phyloP scores from a whole-genome alignment of 1,284 basidiomycete species.

The Ceratobasidium sp. region DNA sequence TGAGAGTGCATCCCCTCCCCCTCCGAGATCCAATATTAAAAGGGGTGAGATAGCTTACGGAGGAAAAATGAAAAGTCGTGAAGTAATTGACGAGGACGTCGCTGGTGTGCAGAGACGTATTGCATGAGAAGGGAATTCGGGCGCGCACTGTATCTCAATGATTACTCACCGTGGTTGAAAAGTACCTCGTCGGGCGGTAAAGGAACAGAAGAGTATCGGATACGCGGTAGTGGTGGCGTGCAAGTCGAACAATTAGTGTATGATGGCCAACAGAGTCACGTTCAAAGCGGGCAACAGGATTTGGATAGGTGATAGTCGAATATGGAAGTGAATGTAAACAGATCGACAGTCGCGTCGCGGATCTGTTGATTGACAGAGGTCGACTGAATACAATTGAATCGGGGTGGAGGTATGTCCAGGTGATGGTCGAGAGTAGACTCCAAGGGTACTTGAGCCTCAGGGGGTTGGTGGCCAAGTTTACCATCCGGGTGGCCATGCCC shows the following conservation, averaged over 20 bases:
- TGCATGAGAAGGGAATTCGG: not conserved
- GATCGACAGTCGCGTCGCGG: not conserved
- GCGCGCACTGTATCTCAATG: not conserved
- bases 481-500: conserved; percentile 30
- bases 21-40: too few species aligned
- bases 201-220: not conserved
- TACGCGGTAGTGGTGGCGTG: not conserved
- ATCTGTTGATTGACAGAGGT: not conserved
- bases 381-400: not conserved
- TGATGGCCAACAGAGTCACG: not conserved
- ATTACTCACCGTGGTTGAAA: conserved; percentile 5
- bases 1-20: too few species aligned
- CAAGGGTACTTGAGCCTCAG: too few species aligned
- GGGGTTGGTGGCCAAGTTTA: conserved; percentile 28
- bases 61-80: too few species aligned
- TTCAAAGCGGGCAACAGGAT: not conserved
- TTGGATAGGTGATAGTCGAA: not conserved
- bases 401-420: not conserved
- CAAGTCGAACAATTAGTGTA: not conserved
- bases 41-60: too few species aligned
- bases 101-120: too few species aligned
- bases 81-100: too few species aligned
- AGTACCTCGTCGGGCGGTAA: not conserved
- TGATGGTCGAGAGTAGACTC: not conserved
- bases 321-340: not conserved